Base-by-base conservation (phyloP, 2,329 filamentous ascomycete genomes). In the Penicillium sclerotigenum region DNA sequence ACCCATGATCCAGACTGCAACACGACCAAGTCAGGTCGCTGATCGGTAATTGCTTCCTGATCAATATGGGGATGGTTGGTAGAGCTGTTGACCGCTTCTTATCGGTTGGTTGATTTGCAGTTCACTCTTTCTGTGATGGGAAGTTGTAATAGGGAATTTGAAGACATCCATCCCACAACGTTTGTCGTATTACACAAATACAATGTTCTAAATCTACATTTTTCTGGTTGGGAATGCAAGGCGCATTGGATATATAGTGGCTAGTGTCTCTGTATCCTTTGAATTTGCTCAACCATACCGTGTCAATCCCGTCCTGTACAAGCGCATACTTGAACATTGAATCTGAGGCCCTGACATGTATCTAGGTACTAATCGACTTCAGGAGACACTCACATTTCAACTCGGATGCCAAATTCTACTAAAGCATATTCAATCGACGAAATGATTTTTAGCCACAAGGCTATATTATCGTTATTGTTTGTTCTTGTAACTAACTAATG, bases 41-140 rank as follows among this genome's bases (percentile, higher is more conserved):
- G 53, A 57, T 55, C 46, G 47, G 49, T 48, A 46, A 52, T 31
- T 33, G 37, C 38, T 24, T 34, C 38, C 20, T 33, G 22, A 24
- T 51, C 29, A 50, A 34, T 53, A 51, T 14, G 33, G 54, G 41
- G 46, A 46, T 52, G 22, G 20, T 8, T 38, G 38, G 51, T 31
- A 47, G 37, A 24, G 26, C n/a, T 41, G 9, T 38, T 47, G 57
- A 51, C 54, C 51, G 48, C 45, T 37, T 47, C 37, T 53, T 40
- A 28, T 22, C 42, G 50, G 56, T 55, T 43, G 41, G 45, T 57
- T 5, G 14, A 49, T 50, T 49, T 54, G 41, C 48, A 48, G 41
- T 59, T 20, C 37, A 13, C 38, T 47, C 34, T 11, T 41, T 42
- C 48, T n/a, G 38, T 47, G 22, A 50, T 16, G 31, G 18, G 24